Base-by-base conservation (phyloP, 257 asterid species). In the Haberlea rhodopensis region DNA sequence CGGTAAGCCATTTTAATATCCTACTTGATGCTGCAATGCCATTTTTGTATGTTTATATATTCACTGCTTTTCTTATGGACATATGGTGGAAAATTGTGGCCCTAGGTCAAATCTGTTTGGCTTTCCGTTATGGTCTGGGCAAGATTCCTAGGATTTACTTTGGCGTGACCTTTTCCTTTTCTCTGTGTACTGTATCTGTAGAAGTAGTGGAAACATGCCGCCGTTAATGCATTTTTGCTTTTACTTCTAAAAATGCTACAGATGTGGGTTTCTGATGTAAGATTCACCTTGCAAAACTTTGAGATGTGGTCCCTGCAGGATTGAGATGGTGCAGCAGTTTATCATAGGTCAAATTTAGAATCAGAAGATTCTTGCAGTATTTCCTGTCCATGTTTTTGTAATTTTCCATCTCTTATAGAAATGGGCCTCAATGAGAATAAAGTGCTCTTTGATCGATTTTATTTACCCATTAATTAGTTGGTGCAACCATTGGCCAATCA, bases 1-100 rank as follows among this genome's bases (percentile, higher is more conserved):
- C 97, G 85, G 99, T 92, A 89, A 60, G 80, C 72, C 54, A 57
- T 59, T 66, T 34, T 32, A 48, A 64, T 71, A 19, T 73, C 49
- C 48, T 69, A 63, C 60, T 26, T 40, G 67, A 23, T 70, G 62
- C 70, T 59, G 60, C 60, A 23, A 7, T 74, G 62, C 27, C 67
- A 60, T 63, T 71, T 32, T 48, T 32, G 31, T 18, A 22, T 53
- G 46, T 57, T 9, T 21, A 57, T 13, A 6, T 29, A 60, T 29
- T 52, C 56, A 23, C 22, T 49, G 10, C 51, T 46, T n/a, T 5
- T 68, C 26, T 23, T 73, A 52, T 25, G 21, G 22, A 43, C 46
- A 5, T 37, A 59, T 66, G 15, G 29, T 62, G 29, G 34, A 66
- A 37, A 59, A 55, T 20, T 53, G 15, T 57, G 21, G 63, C 58